phyloP scores from a whole-genome alignment of 2,329 filamentous ascomycete species.

The Microsporum audouinii region DNA sequence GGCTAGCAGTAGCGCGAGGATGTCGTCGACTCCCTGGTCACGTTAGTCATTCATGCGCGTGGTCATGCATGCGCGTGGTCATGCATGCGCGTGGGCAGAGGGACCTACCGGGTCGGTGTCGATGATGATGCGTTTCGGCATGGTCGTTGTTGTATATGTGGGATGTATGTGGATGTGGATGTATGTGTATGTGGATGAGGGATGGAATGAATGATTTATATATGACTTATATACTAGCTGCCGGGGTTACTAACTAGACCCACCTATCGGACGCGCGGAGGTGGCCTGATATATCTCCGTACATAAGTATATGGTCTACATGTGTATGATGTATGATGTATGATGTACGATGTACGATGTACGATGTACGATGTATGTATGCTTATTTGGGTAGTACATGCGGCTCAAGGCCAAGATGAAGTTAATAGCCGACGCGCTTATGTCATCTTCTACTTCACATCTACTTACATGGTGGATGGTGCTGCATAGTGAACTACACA shows the following conservation, averaged over 20 bases:
- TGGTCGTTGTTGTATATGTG: background rate
- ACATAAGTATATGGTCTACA: background rate
- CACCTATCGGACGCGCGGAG: too few species aligned
- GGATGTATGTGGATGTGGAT: too few species aligned
- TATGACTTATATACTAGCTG: too few species aligned
- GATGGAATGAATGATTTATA: too few species aligned
- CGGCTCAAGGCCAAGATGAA: background rate
- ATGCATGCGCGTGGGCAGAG: background rate
- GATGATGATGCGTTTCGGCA: conserved; percentile 65
- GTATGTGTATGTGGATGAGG: too few species aligned
- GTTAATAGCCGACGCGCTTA: background rate
- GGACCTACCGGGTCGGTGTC: conserved; percentile 76
- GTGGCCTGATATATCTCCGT: too few species aligned
- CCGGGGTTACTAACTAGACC: too few species aligned
- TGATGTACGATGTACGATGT: background rate
- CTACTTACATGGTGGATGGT: background rate
- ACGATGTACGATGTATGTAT: background rate
- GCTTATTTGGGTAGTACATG: background rate
- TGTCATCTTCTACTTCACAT: background rate
- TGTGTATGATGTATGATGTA: too few species aligned
- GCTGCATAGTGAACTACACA: background rate
- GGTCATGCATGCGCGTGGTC: background rate
- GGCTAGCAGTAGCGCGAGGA: conserved; percentile 76
- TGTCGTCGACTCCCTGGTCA: conserved; percentile 69
- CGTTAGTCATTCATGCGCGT: background rate